Percentiles rank a stretch among this genome's conserved stretches.
phyloP scores from a whole-genome alignment of 2,329 filamentous ascomycete genomes.

The Alternaria solani region DNA sequence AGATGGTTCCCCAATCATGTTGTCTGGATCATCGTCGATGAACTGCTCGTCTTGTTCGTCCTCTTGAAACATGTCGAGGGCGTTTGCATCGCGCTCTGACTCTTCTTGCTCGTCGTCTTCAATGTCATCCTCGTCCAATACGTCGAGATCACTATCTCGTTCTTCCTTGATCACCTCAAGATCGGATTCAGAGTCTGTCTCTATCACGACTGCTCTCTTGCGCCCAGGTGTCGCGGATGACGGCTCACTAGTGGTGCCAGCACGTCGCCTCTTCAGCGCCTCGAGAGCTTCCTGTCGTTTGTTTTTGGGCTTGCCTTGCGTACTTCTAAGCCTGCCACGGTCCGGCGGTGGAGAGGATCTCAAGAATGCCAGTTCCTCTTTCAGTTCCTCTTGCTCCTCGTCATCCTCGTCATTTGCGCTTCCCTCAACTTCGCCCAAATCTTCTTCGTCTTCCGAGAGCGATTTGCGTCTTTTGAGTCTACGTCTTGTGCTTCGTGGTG shows the following conservation, averaged over 20 bases:
- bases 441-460: conserved; percentile 17
- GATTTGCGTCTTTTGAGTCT: conserved; percentile 10
- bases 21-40: conserved; percentile 67
- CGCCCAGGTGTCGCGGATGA: conserved; percentile 36
- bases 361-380: conserved; percentile 57
- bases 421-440: conserved; percentile 11
- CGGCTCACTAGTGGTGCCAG: conserved; percentile 38
- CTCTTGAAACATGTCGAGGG: conserved; percentile 58
- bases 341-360: conserved; percentile 43
- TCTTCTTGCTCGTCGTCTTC: conserved; percentile 36
- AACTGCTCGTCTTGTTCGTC: conserved; percentile 70
- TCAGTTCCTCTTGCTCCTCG: conserved; percentile 51
- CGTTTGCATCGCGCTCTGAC: conserved; percentile 36
- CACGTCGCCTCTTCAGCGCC: conserved; percentile 53
- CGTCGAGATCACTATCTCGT: conserved; percentile 30
- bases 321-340: conserved; percentile 36
- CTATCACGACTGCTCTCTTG: conserved; percentile 30
- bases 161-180: conserved; percentile 48
- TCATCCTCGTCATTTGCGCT: conserved; percentile 18
- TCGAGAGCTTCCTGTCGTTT: conserved; percentile 55
- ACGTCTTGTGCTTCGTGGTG: conserved; percentile 12
- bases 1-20: conserved; percentile 57
- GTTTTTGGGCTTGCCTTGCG: conserved; percentile 39
- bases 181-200: conserved; percentile 38
- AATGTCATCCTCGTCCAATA: conserved; percentile 28